Base-by-base conservation (phyloP, 2,329 filamentous ascomycete genomes). In the Aspergillus jensenii region DNA sequence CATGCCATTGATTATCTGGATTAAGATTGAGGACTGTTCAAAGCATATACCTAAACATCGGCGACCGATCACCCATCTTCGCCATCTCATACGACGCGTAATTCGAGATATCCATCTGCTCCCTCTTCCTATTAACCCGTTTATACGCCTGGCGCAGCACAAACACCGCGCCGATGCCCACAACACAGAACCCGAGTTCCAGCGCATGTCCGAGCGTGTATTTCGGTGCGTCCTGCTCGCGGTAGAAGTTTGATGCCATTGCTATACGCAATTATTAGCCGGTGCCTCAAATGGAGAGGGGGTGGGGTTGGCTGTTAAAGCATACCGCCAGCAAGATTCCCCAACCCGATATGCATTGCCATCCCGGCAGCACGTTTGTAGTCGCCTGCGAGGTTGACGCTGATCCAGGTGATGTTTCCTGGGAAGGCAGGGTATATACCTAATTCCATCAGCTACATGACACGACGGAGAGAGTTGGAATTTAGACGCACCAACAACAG, bases 221-320 rank as follows among this genome's bases (percentile, higher is more conserved):
- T 19, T 75, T 74, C 0, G 82, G 82, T 2, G 74, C 71, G 61
- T 84, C 81, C 49, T 74, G 65, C 0, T 70, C 58, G 11, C 87
- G 81, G 65, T 90, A 91, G 65, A 90, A 90, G 66, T 90, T 90
- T 5, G 86, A 87, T 0, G 87, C 85, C 82, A 90, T 88, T 1
- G 87, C 87, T 75, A 58, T 60, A 15, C 60, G 46, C 23, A 52
- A 14, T 15, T 11, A 1, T 9, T 19, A 6, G 21, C 21, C 21
- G 21, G 3, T 21, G 17, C 17, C 17, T 21, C 21, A 21, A 21
- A 21, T 21, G 21, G 21, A 21, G 21, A 21, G 21, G 21, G 21
- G 21, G 21, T 3, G 19, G 19, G 19, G 19, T 21, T 21, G 19
- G 3, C 3, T 21, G 3, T 3, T 1, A 21, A 21, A 21, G 21